Percentiles rank a stretch among this genome's conserved stretches.
These are phyloP conservation scores for Salix dunnii DNA, from an alignment of 345 rosid genomes.

Conservation along the genomic window DNA sequence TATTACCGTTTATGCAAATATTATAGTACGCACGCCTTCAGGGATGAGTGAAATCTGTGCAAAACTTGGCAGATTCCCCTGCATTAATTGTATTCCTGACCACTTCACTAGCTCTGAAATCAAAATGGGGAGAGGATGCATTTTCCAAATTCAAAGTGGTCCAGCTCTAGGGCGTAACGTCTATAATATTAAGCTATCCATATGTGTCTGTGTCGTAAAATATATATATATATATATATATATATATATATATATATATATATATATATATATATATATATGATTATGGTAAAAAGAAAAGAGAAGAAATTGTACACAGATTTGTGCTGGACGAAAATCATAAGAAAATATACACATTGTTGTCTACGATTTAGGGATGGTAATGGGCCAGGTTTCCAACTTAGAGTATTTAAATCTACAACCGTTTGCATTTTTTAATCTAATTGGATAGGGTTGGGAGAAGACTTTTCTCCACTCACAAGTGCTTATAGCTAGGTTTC, in stretches of 20 bases:
- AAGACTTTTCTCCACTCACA: too few species aligned
- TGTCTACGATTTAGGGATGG: neutral
- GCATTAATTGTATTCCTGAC: slow-evolving; percentile 37
- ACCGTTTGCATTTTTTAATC: too few species aligned
- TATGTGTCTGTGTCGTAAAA: neutral
- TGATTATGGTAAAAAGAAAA: neutral
- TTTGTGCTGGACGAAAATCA: neutral
- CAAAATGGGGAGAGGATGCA: slow-evolving; percentile 6
- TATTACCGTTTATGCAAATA: neutral
- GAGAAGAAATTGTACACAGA: neutral
- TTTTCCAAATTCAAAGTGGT: slow-evolving; percentile 43
- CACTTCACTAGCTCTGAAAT: slow-evolving; percentile 16
- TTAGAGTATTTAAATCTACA: too few species aligned
- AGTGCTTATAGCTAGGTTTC: too few species aligned
- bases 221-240: too few species aligned
- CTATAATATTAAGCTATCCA: neutral
- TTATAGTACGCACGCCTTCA: too few species aligned
- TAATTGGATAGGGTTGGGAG: too few species aligned
- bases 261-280: too few species aligned
- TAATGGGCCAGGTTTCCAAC: too few species aligned
- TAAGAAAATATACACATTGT: too few species aligned
- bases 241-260: too few species aligned
- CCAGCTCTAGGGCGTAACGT: slow-evolving; percentile 2
- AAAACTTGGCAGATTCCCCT: slow-evolving; percentile 43
- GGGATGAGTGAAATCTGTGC: slow-evolving; percentile 9